Evolutionary conservation across 2,329 filamentous ascomycete genomes (phyloP).

Genomic region (Phialocephala subalpina): DNA sequence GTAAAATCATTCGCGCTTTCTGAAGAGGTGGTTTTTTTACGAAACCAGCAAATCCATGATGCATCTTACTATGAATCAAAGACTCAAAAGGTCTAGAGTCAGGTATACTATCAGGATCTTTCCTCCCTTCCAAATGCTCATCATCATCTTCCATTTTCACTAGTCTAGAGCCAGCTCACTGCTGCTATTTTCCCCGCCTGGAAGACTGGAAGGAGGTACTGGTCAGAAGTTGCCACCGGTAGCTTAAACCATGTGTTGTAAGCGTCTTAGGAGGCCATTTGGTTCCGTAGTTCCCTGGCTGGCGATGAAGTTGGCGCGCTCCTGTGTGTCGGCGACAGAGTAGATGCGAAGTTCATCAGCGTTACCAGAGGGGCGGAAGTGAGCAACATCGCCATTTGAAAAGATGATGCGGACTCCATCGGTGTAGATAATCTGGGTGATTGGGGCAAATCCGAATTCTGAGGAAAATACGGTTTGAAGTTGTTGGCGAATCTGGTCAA

Average conservation of each 20-base stretch:
- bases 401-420: slow-evolving; percentile 45
- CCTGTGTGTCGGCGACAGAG: slow-evolving; percentile 43
- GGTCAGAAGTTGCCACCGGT: too few relatives aligned
- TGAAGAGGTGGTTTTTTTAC: too few relatives aligned
- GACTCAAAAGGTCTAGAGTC: too few relatives aligned
- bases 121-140: too few relatives aligned
- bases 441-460: slow-evolving; percentile 38
- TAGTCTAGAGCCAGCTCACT: too few relatives aligned
- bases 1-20: too few relatives aligned
- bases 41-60: too few relatives aligned
- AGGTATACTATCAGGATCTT: too few relatives aligned
- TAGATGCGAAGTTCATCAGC: slow-evolving; percentile 47
- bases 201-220: too few relatives aligned
- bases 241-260: slow-evolving; percentile 31
- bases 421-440: slow-evolving; percentile 42
- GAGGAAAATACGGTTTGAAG: slow-evolving; percentile 42
- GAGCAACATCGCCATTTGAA: slow-evolving; percentile 44
- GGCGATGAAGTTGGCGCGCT: slow-evolving; percentile 43
- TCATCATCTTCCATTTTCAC: too few relatives aligned
- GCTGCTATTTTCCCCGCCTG: too few relatives aligned
- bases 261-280: slow-evolving; percentile 39
- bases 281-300: slow-evolving; percentile 40
- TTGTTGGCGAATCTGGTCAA: slow-evolving; percentile 37
- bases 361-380: slow-evolving; percentile 45
- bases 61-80: too few relatives aligned